These are phyloP conservation scores for Fusarium compactum DNA, from an alignment of 2,329 filamentous ascomycete species.

Conservation along the genomic window DNA sequence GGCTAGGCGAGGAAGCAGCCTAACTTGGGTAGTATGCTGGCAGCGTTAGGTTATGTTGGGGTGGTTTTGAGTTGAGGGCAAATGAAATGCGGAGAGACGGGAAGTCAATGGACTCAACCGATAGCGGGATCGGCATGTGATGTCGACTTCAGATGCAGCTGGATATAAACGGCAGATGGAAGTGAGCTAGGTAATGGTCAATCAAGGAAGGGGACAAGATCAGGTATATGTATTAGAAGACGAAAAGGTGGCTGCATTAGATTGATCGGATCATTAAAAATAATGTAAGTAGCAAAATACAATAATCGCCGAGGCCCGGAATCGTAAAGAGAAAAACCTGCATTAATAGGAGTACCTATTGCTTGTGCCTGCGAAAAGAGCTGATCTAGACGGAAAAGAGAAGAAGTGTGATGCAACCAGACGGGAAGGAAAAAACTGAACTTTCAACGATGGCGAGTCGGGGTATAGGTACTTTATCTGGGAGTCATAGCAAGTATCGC, in stretches of 20 bases:
- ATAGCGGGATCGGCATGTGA: conserved; percentile 45
- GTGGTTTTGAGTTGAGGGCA: conserved; percentile 23
- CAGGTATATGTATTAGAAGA: conserved; percentile 19
- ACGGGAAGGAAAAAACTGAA: conserved; percentile 20
- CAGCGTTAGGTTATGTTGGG: conserved; percentile 10
- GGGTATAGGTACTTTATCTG: conserved; percentile 21
- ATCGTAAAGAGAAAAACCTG: conserved; percentile 2
- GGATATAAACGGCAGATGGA: conserved; percentile 4
- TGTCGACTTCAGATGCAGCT: conserved; percentile 14
- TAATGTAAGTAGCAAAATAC: not conserved
- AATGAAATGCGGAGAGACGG: conserved; percentile 39
- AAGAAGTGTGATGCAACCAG: conserved; percentile 28
- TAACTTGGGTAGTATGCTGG: not conserved
- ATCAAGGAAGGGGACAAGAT: conserved; percentile 15
- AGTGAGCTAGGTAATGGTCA: conserved; percentile 17
- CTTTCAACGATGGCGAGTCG: conserved; percentile 26
- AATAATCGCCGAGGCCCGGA: conserved; percentile 32
- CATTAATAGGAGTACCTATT: conserved; percentile 11
- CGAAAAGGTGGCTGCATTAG: conserved; percentile 6
- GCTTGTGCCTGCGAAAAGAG: conserved; percentile 26
- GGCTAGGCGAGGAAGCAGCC: not conserved
- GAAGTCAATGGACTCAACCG: conserved; percentile 26
- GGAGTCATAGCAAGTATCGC: conserved; percentile 27
- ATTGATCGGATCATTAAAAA: conserved; percentile 5
- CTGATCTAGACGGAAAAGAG: conserved; percentile 31